Percentiles rank a stretch among this genome's conserved stretches.
phyloP scores from a whole-genome alignment of 305 asterid genomes.

The Fraxinus albicans region DNA sequence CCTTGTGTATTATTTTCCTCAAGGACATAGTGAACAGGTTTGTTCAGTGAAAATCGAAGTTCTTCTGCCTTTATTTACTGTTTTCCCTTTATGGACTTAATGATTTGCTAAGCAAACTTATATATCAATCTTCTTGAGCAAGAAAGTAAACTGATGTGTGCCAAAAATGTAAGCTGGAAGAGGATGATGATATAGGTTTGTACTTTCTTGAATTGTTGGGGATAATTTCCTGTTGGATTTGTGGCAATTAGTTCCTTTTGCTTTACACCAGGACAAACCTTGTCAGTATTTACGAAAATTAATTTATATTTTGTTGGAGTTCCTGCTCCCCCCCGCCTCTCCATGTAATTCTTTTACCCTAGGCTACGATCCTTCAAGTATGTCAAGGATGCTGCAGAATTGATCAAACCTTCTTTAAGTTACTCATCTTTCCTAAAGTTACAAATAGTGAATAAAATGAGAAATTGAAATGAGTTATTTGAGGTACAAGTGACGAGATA shows the following conservation, averaged over 20 bases:
- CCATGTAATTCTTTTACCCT: background rate
- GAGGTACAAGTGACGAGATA: background rate
- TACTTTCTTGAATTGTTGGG: background rate
- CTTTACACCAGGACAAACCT: background rate
- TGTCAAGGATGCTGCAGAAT: background rate
- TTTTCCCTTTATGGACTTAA: background rate
- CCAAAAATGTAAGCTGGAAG: background rate
- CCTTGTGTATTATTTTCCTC: conserved; percentile 90
- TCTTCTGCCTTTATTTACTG: background rate
- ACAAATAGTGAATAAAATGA: background rate
- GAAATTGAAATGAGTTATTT: background rate
- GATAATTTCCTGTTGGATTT: background rate
- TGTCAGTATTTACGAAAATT: background rate
- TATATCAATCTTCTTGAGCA: background rate
- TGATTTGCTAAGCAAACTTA: background rate
- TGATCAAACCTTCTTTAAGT: background rate
- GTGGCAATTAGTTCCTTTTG: background rate
- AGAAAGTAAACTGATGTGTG: background rate
- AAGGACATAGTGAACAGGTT: conserved; percentile 98
- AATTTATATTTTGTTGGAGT: background rate
- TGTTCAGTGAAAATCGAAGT: conserved; percentile 7
- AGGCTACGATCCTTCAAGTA: background rate
- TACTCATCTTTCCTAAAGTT: background rate
- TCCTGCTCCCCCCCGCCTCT: background rate
- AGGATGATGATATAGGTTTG: background rate